phyloP scores from a whole-genome alignment of 2,329 filamentous ascomycete genomes.

The Zasmidium citrigriseum region DNA sequence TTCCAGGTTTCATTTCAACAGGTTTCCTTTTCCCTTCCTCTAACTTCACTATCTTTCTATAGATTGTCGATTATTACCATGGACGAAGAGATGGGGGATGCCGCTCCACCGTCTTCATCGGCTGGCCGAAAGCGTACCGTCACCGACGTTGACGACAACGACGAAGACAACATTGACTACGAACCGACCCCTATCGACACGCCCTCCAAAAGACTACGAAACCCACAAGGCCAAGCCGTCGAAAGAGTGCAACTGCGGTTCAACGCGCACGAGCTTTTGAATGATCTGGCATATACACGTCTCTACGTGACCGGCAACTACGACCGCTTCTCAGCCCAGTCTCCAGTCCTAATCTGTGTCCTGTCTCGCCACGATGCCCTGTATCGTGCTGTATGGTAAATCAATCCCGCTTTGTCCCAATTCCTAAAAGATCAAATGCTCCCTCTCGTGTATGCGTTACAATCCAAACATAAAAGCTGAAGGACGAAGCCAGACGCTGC shows the following conservation, averaged over 20 bases:
- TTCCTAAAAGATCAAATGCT: background rate
- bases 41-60: too few relatives aligned
- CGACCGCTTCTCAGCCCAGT: conserved; percentile 15
- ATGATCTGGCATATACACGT: conserved; percentile 16
- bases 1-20: background rate
- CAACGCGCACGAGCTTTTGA: conserved; percentile 16
- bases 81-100: background rate
- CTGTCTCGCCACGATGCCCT: conserved; percentile 8
- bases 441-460: background rate
- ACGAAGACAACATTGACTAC: background rate
- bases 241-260: conserved; percentile 1
- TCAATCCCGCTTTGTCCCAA: background rate
- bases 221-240: conserved; percentile 13
- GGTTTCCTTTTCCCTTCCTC: too few relatives aligned
- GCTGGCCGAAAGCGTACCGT: background rate
- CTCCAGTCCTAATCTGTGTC: conserved; percentile 16
- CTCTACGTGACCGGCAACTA: conserved; percentile 22
- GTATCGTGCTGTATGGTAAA: conserved; percentile 18
- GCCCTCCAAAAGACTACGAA: conserved; percentile 13
- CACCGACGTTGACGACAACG: background rate
- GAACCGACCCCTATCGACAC: background rate
- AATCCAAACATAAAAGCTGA: conserved; percentile 3
- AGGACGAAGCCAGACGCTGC: conserved; percentile 9
- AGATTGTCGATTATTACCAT: too few relatives aligned
- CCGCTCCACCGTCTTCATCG: background rate